Evolutionary conservation across 2,329 filamentous ascomycete genomes (phyloP).

Genomic region (Aspergillus neoniger): DNA sequence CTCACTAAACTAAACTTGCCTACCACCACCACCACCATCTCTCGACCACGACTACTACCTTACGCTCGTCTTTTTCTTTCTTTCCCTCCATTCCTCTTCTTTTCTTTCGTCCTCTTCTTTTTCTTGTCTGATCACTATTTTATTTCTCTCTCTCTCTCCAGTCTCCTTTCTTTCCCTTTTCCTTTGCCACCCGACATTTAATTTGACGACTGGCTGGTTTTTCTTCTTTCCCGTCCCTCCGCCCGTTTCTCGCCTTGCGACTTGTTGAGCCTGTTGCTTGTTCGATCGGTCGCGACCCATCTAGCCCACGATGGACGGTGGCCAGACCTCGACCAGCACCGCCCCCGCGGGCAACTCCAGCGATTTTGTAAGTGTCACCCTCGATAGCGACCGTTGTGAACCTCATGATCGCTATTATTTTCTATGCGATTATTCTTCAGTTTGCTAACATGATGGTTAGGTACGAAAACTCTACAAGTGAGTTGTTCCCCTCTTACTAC

Average conservation of each 20-base stretch:
- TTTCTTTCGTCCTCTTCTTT: slow-evolving; percentile 13
- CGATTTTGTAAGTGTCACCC: slow-evolving; percentile 76
- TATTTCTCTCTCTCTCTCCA: slow-evolving; percentile 5
- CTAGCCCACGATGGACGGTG: slow-evolving; percentile 49
- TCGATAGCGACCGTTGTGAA: slow-evolving; percentile 13
- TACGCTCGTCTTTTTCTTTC: slow-evolving; percentile 14
- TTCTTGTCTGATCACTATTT: slow-evolving; percentile 13
- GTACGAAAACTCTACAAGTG: slow-evolving; percentile 99
- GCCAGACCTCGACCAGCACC: slow-evolving; percentile 43
- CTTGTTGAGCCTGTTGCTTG: slow-evolving; percentile 31
- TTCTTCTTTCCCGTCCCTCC: slow-evolving; percentile 14
- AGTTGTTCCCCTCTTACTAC: slow-evolving; percentile 35
- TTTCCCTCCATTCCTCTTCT: slow-evolving; percentile 17
- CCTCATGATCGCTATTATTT: slow-evolving; percentile 10
- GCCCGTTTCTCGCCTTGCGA: slow-evolving; percentile 23
- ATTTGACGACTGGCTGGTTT: slow-evolving; percentile 8
- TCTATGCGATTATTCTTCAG: slow-evolving; percentile 24
- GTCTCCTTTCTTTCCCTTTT: background rate
- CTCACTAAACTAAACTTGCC: slow-evolving; percentile 12
- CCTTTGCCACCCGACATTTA: slow-evolving; percentile 1
- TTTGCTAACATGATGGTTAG: slow-evolving; percentile 52
- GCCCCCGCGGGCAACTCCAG: slow-evolving; percentile 76
- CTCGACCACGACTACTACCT: slow-evolving; percentile 4
- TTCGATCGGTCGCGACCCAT: slow-evolving; percentile 44
- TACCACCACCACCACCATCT: slow-evolving; percentile 12